Evolutionary conservation across 257 asterid species (phyloP).

Genomic region (Verbascum thapsus): DNA sequence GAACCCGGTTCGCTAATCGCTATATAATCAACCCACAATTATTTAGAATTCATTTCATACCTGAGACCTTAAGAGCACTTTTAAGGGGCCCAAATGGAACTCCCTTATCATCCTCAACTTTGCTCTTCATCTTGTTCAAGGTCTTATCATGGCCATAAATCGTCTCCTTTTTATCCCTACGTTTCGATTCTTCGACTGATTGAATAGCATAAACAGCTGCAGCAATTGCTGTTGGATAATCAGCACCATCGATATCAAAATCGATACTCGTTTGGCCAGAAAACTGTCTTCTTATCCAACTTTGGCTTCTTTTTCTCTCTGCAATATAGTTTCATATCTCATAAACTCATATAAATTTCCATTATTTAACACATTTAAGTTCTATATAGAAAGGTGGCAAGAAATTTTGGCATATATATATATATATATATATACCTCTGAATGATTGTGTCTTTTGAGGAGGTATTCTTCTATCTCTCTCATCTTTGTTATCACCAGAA

Average conservation of each 20-base stretch:
- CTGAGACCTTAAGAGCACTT: slow-evolving; percentile 52
- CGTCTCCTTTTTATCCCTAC: slow-evolving; percentile 28
- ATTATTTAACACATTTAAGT: too few species aligned
- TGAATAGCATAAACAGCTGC: slow-evolving; percentile 88
- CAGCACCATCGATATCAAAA: slow-evolving; percentile 44
- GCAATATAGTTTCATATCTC: slow-evolving; percentile 25
- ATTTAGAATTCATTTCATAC: slow-evolving; percentile 36
- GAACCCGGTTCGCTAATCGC: too few species aligned
- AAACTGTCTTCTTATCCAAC: slow-evolving; percentile 69
- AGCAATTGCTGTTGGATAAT: slow-evolving; percentile 73
- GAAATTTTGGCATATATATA: too few species aligned
- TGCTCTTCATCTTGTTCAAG: slow-evolving; percentile 41
- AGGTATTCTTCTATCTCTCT: slow-evolving; percentile 41
- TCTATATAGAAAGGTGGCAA: too few species aligned
- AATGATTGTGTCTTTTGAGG: slow-evolving; percentile 48
- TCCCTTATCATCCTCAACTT: slow-evolving; percentile 37
- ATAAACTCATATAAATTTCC: too few species aligned
- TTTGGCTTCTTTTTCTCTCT: slow-evolving; percentile 57
- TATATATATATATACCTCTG: too few species aligned
- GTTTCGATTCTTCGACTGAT: slow-evolving; percentile 56
- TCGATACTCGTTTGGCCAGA: slow-evolving; percentile 62
- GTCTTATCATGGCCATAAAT: slow-evolving; percentile 35
- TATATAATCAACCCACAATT: too few species aligned
- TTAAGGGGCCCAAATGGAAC: slow-evolving; percentile 36
- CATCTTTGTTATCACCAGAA: slow-evolving; percentile 41